These are phyloP conservation scores for Pichia kluyveri DNA, from an alignment of 805 yeast species.

Conservation along the genomic window DNA sequence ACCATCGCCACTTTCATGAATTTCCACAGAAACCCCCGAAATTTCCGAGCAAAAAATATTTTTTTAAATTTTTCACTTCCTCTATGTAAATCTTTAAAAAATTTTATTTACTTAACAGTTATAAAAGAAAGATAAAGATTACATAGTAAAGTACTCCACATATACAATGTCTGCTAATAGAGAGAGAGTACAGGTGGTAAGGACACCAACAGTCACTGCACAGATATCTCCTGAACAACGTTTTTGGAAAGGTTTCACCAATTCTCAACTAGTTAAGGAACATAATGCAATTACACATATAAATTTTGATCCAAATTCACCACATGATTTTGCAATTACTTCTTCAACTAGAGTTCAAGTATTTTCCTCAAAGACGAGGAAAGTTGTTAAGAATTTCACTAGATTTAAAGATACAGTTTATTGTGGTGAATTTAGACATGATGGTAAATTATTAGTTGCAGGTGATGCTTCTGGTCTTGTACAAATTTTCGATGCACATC, in stretches of 20 bases:
- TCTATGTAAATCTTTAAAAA: no score
- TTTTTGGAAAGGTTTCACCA: constrained; percentile 81
- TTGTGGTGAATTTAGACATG: constrained; percentile 83
- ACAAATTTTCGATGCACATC: constrained; percentile 75
- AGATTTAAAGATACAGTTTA: constrained; percentile 89
- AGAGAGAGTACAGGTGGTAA: constrained; percentile 54
- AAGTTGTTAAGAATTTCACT: constrained; percentile 75
- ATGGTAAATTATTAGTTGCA: constrained; percentile 86
- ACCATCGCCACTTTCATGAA: no score
- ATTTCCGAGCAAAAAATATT: no score
- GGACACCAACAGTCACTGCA: constrained; percentile 72
- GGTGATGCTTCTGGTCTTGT: constrained; percentile 94
- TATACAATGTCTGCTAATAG: constrained; percentile 60
- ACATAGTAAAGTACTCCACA: no score
- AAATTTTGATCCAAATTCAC: constrained; percentile 74
- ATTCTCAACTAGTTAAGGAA: constrained; percentile 86
- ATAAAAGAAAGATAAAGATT: no score
- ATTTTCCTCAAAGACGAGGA: constrained; percentile 89
- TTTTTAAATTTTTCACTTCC: no score
- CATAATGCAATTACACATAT: constrained; percentile 87
- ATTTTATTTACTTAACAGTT: no score
- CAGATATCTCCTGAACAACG: constrained; percentile 87
- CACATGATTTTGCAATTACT: constrained; percentile 90
- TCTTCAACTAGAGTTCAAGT: constrained; percentile 87
- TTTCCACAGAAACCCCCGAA: no score